Evolutionary conservation across 2,329 filamentous ascomycete genomes (phyloP), one percentile per base, ranked within the genome.

Genomic region (Claviceps spartinae): DNA sequence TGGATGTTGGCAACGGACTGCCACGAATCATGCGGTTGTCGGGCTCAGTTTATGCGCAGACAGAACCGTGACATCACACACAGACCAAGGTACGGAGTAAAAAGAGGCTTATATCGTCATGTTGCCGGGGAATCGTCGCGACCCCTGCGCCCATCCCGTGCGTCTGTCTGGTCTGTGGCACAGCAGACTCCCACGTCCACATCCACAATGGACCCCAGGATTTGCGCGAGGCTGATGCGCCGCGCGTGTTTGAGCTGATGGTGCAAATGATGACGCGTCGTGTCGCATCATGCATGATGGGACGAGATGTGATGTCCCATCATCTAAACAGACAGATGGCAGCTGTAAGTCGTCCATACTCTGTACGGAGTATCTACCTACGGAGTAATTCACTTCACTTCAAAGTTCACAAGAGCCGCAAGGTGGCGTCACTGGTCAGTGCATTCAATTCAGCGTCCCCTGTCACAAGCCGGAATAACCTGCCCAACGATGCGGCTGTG

Each of bases 181-280:
- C n/a, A n/a, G n/a, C n/a, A n/a, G n/a, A n/a, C 37, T 48, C 49
- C 41, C 51, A 47, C 51, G 51, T 52, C 47, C 46, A 41, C 36
- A 46, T 44, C 40, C 47, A 52, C 51, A 34, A 47, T 30, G 22
- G 22, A n/a, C 41, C 22, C 16, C 14, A 22, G 41, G 9, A 43
- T 43, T 13, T 3, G 4, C 18, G 30, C 16, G n/a, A 40, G 38
- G 13, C 14, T 40, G 38, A 16, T n/a, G 38, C 38, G 38, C 6
- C 38, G 16, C 11, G 5, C 14, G 38, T 40, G 14, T 40, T 40
- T 40, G 38, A n/a, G 14, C 38, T n/a, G 38, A 7, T 5, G 38
- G 6, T 40, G 38, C 38, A 16, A 3, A 40, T n/a, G n/a, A 40
- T 8, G 38, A 34, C 30, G 30, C 8, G 3, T 11, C 30, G 30